Evolutionary conservation across 441 rosid species (phyloP).

Genomic region (Jatropha podagrica): DNA sequence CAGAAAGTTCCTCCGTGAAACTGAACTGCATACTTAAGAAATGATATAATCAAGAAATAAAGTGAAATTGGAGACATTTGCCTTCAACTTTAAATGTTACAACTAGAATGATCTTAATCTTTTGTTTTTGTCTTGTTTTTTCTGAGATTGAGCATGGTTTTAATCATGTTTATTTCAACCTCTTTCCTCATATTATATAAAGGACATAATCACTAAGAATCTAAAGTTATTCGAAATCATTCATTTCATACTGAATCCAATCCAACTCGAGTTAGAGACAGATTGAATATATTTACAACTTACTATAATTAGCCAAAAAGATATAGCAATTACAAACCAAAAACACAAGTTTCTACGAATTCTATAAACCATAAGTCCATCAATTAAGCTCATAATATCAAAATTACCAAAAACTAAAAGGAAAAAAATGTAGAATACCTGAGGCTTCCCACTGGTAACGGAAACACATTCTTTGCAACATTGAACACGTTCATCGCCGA

Average conservation of each 20-base stretch:
- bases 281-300: neutral
- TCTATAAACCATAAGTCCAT: neutral
- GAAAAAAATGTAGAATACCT: slow-evolving; percentile 48
- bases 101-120: neutral
- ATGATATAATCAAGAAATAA: neutral
- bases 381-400: neutral
- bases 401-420: neutral
- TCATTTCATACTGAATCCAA: neutral
- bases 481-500: slow-evolving; percentile 81
- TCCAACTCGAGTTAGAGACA: neutral
- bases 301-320: neutral
- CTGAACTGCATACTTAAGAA: neutral
- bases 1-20: neutral
- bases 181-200: neutral
- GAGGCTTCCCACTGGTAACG: slow-evolving; percentile 88
- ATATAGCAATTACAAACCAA: neutral
- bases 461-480: slow-evolving; percentile 93
- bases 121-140: too few relatives aligned
- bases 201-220: slow-evolving; percentile 1
- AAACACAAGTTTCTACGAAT: neutral
- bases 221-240: neutral
- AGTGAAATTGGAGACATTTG: neutral
- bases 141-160: too few relatives aligned
- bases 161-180: neutral
- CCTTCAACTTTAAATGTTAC: neutral